Base-by-base conservation (phyloP, 306 rosid genomes). In the Pyrus bretschneideri region DNA sequence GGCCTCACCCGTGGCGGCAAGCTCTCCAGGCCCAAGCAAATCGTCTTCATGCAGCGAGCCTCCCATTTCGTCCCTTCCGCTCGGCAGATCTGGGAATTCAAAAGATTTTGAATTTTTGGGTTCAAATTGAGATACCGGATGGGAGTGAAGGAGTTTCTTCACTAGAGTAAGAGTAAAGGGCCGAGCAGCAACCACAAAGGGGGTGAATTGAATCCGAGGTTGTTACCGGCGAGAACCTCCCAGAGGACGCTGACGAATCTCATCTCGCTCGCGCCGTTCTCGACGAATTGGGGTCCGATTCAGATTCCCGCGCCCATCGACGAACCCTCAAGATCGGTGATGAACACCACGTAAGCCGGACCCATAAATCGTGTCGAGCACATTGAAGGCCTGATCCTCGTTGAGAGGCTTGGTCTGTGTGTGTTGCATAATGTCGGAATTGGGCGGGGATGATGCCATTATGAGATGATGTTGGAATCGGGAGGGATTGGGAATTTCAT, bases 141-240 rank as follows among this genome's bases (percentile, higher is more conserved):
- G 10, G 42, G 10, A 1, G 40, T 35, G 42, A 38, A 38, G 42
- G 42, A 38, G 42, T 38, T 38, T 38, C 42, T 38, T 38, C 42
- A 38, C 42, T 9, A 38, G 9, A 38, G 2, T 38, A 7, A 7
- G 42, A 38, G 10, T 38, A 10, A 38, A 38, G 9, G 42, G 42
- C 2, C 42, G 10, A 38, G 9, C 2, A 38, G 10, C 9, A 38
- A 38, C 42, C 9, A 38, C 9, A 38, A 38, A 38, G 42, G 19
- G 1, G 19, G 18, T 46, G 52, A 46, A 46, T 95, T 97, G 75
- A 79, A 92, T 52, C 93, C 93, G 45, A 92, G 93, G 82, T 92
- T 97, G 35, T 97, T 93, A 54, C 93, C 96, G 0, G 91, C 97
- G 80, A 95, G 76, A 33, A 92, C 93, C 86, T 95, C 98, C 82